phyloP scores from a whole-genome alignment of 2,329 filamentous ascomycete species.

The Calonectria leucothoes region DNA sequence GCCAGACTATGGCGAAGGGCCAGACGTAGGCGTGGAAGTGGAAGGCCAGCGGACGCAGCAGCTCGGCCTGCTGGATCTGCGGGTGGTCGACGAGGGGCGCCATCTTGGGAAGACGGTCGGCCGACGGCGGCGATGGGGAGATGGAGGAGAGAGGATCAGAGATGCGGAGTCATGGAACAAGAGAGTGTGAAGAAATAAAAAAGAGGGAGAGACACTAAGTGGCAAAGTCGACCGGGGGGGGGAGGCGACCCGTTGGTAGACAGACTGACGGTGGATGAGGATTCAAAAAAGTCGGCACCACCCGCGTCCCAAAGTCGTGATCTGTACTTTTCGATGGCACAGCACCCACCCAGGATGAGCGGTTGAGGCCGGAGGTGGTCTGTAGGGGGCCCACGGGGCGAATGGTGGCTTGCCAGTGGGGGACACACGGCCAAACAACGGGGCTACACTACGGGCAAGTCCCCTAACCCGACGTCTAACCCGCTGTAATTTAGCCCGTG shows the following conservation, averaged over 20 bases:
- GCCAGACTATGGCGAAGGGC: conserved; percentile 94
- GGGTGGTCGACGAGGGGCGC: conserved; percentile 89
- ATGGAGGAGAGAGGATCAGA: background rate
- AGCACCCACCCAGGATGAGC: conserved; percentile 14
- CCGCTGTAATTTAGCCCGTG: conserved; percentile 15
- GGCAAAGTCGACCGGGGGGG: conserved; percentile 4
- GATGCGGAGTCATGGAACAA: conserved; percentile 16
- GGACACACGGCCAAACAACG: background rate
- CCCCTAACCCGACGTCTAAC: background rate
- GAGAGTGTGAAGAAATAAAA: background rate
- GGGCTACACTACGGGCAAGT: background rate
- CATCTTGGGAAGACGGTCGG: conserved; percentile 56
- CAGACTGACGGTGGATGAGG: conserved; percentile 22
- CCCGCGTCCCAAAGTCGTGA: conserved; percentile 35
- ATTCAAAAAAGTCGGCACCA: conserved; percentile 5
- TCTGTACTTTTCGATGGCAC: conserved; percentile 43
- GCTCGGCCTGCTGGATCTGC: conserved; percentile 87
- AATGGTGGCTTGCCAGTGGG: conserved; percentile 2
- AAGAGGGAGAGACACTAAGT: background rate
- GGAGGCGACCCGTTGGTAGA: conserved; percentile 5
- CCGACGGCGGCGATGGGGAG: conserved; percentile 8
- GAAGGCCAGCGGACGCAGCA: conserved; percentile 86
- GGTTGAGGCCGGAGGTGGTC: conserved; percentile 26
- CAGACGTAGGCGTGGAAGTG: conserved; percentile 90
- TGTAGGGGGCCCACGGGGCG: background rate